Evolutionary conservation across 371 early-diverging fungal genomes (phyloP), one percentile per base, ranked within the genome.

Genomic region (Rhizopus sp.): DNA sequence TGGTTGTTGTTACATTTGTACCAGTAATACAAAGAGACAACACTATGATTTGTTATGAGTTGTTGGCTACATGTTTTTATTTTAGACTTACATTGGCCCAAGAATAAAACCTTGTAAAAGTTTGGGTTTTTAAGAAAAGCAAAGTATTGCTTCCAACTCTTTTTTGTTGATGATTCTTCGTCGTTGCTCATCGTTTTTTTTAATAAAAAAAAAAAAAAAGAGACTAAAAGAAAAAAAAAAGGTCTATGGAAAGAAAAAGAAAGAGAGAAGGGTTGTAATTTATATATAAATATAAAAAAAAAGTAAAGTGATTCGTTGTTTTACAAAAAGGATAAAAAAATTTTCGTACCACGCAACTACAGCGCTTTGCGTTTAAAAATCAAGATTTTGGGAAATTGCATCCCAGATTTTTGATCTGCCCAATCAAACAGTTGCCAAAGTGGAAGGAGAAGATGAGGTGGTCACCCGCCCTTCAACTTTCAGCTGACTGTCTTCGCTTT

Each of bases 1-100:
- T 65, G 33, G 78, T 80, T 12, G 81, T 82, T 1, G 82, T 66
- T 5, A 86, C 78, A 23, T 79, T 84, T 23, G 88, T 88, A 8
- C 82, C 75, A 2, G 89, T 87, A 51, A 89, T 87, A 60, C 89
- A 90, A 16, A 90, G 71, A 4, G 91, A 80, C 29, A 89, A 62
- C 1, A 88, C 60, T 51, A 52, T 4, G 7, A 9, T n/a, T 44
- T n/a, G 16, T 44, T 23, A 29, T 9, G 16, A 29, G 29, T 17
- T 6, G 15, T 2, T 41, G 15, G 41, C 13, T 6, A 41, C 15
- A 41, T n/a, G 41, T n/a, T n/a, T 13, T 8, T n/a, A 41, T n/a
- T n/a, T 8, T 6, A 30, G 16, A 50, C 53, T 57, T 63, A 57
- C 62, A 7, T 57, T 64, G 65, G 37, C 65, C 65, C 4, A 64